Conservation (phyloP, 345 rosid genomes). For the Erucastrum elatum region DNA sequence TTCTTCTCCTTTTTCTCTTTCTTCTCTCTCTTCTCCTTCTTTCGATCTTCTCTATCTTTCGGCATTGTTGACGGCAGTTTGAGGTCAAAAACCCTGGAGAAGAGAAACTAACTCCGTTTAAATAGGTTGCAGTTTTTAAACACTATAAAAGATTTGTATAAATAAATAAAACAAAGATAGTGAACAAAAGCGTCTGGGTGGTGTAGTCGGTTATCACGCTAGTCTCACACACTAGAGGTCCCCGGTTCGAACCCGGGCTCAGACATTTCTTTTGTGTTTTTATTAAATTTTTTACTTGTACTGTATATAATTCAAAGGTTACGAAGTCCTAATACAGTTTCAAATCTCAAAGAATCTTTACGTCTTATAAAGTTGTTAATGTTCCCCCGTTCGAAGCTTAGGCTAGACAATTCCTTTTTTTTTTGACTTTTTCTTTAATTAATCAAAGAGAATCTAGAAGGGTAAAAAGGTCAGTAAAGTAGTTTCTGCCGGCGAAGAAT, state of each 20-base stretch:
- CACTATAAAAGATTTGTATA: not conserved
- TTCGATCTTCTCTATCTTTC: constrained; percentile 25
- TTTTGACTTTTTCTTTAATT: not conserved
- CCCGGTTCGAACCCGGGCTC: constrained; percentile 74
- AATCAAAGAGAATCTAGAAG: too few species aligned
- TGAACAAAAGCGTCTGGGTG: constrained; percentile 35
- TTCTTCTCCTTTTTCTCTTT: too few species aligned
- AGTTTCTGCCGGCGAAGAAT: constrained; percentile 29
- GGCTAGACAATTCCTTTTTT: not conserved
- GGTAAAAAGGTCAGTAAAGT: not conserved
- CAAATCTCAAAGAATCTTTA: not conserved
- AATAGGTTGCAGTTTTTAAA: not conserved
- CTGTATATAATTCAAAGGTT: not conserved
- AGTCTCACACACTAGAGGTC: constrained; percentile 90
- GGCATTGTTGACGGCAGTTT: constrained; percentile 40
- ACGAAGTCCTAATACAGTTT: too few species aligned
- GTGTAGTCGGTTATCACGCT: constrained; percentile 60
- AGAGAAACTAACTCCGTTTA: not conserved
- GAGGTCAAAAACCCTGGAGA: not conserved
- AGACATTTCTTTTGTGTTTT: constrained; percentile 42
- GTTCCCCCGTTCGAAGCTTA: not conserved
- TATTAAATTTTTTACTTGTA: too few species aligned
- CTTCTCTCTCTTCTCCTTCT: constrained; percentile 26
- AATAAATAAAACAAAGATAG: not conserved
- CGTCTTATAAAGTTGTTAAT: not conserved